A percentile compares a stretch with the other conserved stretches of the same genome.
Evolutionary conservation across 2,329 filamentous ascomycete genomes (phyloP).

Genomic region (Moelleriella libera): DNA sequence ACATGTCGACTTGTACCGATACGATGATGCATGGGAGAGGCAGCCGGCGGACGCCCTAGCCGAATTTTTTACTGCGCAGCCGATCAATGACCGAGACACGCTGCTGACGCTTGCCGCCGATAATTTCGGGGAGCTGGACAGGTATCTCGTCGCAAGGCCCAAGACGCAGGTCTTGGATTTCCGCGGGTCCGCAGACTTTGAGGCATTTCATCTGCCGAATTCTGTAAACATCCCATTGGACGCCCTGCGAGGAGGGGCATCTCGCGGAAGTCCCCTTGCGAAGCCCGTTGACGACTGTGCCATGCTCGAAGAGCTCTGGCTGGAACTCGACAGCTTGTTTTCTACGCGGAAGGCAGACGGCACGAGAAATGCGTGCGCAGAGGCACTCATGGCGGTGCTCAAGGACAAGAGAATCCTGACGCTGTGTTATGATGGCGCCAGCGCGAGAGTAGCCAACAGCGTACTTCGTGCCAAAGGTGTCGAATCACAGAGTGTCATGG

Average conservation of each 20-base stretch:
- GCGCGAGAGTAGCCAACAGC: conserved; percentile 37
- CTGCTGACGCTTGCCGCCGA: conserved; percentile 9
- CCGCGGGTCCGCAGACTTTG: conserved; percentile 25
- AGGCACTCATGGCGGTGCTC: conserved; percentile 14
- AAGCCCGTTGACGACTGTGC: conserved; percentile 31
- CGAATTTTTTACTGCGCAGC: conserved; percentile 16
- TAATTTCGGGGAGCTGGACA: conserved; percentile 9
- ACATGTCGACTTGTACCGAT: conserved; percentile 36
- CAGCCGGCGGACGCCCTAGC: conserved; percentile 22
- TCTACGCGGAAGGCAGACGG: conserved; percentile 13
- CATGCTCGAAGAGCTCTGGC: conserved; percentile 32
- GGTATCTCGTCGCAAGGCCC: conserved; percentile 10
- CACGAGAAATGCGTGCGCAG: conserved; percentile 12
- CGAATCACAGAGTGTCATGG: conserved; percentile 29
- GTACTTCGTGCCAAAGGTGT: conserved; percentile 35
- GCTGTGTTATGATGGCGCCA: conserved; percentile 39
- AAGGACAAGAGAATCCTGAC: conserved; percentile 26
- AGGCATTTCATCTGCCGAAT: conserved; percentile 26
- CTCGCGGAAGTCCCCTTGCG: conserved; percentile 14
- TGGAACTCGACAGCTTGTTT: conserved; percentile 31
- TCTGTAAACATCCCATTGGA: conserved; percentile 31
- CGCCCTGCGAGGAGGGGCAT: conserved; percentile 13
- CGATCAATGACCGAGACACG: conserved; percentile 10
- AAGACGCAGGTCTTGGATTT: conserved; percentile 28
- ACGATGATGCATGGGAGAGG: conserved; percentile 40